These are phyloP conservation scores for Blastobotrys terrestris DNA, from an alignment of 805 yeast species.

Conservation along the genomic window DNA sequence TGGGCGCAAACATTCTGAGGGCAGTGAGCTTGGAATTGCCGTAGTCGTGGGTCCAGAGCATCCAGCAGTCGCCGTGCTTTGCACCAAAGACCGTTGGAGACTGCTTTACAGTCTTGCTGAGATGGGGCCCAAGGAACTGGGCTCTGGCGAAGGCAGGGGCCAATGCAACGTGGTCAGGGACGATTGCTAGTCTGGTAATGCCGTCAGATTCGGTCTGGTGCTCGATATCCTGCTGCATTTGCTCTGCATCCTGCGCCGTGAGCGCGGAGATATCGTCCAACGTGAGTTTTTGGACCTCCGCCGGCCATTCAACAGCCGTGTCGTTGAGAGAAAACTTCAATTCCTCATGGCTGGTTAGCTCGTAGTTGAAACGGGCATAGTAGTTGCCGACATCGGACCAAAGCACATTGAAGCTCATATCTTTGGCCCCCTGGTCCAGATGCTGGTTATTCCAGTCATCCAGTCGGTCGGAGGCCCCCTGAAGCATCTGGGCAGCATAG, in stretches of 20 bases:
- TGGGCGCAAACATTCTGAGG: slow-evolving; percentile 16
- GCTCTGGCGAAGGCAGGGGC: slow-evolving; percentile 20
- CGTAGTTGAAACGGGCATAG: slow-evolving; percentile 54
- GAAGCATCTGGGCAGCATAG: slow-evolving; percentile 47
- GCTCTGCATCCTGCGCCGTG: slow-evolving; percentile 5
- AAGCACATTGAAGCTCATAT: slow-evolving; percentile 37
- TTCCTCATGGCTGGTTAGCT: slow-evolving; percentile 15
- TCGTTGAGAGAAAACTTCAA: slow-evolving; percentile 6
- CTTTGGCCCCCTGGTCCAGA: slow-evolving; percentile 12
- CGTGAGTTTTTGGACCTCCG: not conserved
- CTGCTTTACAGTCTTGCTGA: slow-evolving; percentile 7
- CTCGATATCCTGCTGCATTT: slow-evolving; percentile 6
- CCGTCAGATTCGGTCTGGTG: slow-evolving; percentile 21
- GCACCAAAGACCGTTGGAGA: slow-evolving; percentile 24
- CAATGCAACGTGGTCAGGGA: slow-evolving; percentile 16
- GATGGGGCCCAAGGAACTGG: slow-evolving; percentile 16
- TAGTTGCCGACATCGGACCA: slow-evolving; percentile 72
- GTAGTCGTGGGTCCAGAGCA: slow-evolving; percentile 26
- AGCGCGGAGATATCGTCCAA: slow-evolving; percentile 1
- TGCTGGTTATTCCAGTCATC: slow-evolving; percentile 26
- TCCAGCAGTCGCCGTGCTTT: slow-evolving; percentile 18
- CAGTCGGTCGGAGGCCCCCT: slow-evolving; percentile 14
- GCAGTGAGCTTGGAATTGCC: slow-evolving; percentile 17
- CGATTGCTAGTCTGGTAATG: slow-evolving; percentile 16
- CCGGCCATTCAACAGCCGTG: slow-evolving; percentile 4